Percentiles rank a stretch among this genome's conserved stretches.
Conservation (phyloP, 495 filamentous ascomycete genomes). For the Hypoxylon trugodes region DNA sequence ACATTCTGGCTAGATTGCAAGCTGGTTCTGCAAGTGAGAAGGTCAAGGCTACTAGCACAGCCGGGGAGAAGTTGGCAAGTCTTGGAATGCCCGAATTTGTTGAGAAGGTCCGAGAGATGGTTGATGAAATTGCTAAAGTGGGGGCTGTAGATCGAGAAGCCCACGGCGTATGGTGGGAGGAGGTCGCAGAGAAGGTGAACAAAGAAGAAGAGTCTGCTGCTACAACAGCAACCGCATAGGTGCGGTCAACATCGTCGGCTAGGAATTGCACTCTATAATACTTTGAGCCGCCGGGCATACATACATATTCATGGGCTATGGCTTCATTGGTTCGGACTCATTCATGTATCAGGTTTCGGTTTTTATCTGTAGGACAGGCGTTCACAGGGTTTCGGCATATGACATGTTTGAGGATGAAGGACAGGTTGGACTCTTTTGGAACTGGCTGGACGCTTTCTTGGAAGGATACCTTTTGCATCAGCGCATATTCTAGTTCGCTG, state of each 20-base stretch:
- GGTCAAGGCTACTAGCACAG: conserved; percentile 79
- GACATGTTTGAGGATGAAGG: conserved; percentile 18
- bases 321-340: conserved; percentile 29
- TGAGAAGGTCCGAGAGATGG: conserved; percentile 79
- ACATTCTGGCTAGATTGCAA: conserved; percentile 78
- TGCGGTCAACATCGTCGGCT: conserved; percentile 1
- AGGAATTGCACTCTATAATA: neutral
- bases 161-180: conserved; percentile 84
- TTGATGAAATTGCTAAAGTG: conserved; percentile 79
- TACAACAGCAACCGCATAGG: conserved; percentile 11
- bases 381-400: conserved; percentile 33
- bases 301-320: conserved; percentile 15
- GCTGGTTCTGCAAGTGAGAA: conserved; percentile 82
- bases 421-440: conserved; percentile 28
- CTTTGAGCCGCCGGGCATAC: conserved; percentile 20
- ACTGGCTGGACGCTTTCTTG: conserved; percentile 27
- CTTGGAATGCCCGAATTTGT: conserved; percentile 90
- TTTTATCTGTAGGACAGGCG: conserved; percentile 22
- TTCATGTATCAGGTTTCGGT: conserved; percentile 28
- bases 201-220: conserved; percentile 46
- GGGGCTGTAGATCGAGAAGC: conserved; percentile 80
- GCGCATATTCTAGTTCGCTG: conserved; percentile 24
- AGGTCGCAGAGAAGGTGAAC: conserved; percentile 60
- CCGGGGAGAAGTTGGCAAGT: conserved; percentile 80
- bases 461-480: conserved; percentile 42